Evolutionary conservation across 2,329 filamentous ascomycete species (phyloP).

Genomic region (Berkeleyomyces rouxiae): DNA sequence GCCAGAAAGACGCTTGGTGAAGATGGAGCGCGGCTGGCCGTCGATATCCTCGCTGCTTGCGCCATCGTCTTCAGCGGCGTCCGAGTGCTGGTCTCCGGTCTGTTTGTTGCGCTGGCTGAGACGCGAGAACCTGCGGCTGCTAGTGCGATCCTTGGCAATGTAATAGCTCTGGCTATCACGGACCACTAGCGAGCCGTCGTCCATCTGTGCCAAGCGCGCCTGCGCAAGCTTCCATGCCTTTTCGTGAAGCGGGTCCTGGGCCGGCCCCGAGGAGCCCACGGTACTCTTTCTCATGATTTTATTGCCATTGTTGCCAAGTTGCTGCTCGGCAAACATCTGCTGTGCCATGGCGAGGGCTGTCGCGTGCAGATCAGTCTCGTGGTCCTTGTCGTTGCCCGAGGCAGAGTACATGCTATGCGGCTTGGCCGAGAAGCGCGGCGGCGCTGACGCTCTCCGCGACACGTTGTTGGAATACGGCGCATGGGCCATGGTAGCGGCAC

Average conservation of each 20-base stretch:
- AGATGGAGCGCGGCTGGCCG: slow-evolving; percentile 49
- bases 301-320: slow-evolving; percentile 31
- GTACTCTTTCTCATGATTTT: not conserved
- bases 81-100: not conserved
- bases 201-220: slow-evolving; percentile 64
- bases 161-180: slow-evolving; percentile 63
- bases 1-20: slow-evolving; percentile 49
- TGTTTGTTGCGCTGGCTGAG: slow-evolving; percentile 17
- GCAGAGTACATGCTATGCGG: slow-evolving; percentile 66
- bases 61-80: slow-evolving; percentile 28
- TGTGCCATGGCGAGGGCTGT: slow-evolving; percentile 82
- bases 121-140: slow-evolving; percentile 27
- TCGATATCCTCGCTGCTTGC: slow-evolving; percentile 45
- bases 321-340: slow-evolving; percentile 62
- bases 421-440: slow-evolving; percentile 50
- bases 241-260: slow-evolving; percentile 46
- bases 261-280: not conserved
- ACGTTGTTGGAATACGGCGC: slow-evolving; percentile 25
- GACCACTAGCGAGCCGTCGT: slow-evolving; percentile 48
- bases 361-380: slow-evolving; percentile 56
- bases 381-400: slow-evolving; percentile 50
- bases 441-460: slow-evolving; percentile 39
- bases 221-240: slow-evolving; percentile 74
- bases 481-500: slow-evolving; percentile 54
- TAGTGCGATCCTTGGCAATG: slow-evolving; percentile 29